Percentiles rank a stretch among this genome's conserved stretches.
Evolutionary conservation across 2,329 filamentous ascomycete species (phyloP).

Genomic region (Cytospora chrysosperma): DNA sequence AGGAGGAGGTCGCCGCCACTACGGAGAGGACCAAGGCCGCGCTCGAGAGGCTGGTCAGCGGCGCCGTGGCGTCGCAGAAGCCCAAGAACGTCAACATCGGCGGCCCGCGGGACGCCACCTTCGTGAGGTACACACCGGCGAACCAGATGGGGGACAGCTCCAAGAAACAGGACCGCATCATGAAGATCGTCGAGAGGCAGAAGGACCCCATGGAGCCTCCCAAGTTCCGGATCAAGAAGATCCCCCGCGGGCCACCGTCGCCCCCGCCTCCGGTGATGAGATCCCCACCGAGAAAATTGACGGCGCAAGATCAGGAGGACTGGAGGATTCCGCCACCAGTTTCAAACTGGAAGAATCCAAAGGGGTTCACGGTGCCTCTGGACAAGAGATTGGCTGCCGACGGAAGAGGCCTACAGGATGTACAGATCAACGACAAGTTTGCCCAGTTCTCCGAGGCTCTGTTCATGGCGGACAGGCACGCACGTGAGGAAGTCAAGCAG

Average conservation of each 20-base stretch:
- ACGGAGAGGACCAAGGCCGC: conserved; percentile 88
- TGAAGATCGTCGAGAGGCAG: conserved; percentile 96
- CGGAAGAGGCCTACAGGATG: conserved; percentile 85
- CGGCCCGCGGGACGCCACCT: conserved; percentile 81
- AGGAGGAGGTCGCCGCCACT: conserved; percentile 80
- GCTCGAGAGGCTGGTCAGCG: conserved; percentile 75
- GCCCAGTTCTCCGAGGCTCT: conserved; percentile 93
- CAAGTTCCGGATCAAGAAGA: conserved; percentile 99
- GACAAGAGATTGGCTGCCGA: conserved; percentile 96
- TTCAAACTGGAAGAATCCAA: conserved; percentile 99
- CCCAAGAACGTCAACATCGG: conserved; percentile 90
- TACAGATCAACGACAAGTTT: conserved; percentile 98
- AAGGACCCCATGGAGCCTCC: conserved; percentile 94
- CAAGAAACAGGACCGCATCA: conserved; percentile 89
- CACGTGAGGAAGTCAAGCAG: conserved; percentile 91
- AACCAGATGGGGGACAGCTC: conserved; percentile 92
- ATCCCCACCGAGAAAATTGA: conserved; percentile 90
- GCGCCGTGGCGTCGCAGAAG: conserved; percentile 87
- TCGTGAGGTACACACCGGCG: conserved; percentile 91
- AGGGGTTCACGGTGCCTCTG: conserved; percentile 93
- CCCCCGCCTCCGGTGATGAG: conserved; percentile 94
- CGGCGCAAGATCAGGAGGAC: conserved; percentile 93
- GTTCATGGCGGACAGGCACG: conserved; percentile 91
- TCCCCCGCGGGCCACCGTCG: conserved; percentile 86
- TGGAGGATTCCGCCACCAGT: conserved; percentile 80